Conservation (phyloP, 352 stramenopile genomes). For the Blastocystis sp. region DNA sequence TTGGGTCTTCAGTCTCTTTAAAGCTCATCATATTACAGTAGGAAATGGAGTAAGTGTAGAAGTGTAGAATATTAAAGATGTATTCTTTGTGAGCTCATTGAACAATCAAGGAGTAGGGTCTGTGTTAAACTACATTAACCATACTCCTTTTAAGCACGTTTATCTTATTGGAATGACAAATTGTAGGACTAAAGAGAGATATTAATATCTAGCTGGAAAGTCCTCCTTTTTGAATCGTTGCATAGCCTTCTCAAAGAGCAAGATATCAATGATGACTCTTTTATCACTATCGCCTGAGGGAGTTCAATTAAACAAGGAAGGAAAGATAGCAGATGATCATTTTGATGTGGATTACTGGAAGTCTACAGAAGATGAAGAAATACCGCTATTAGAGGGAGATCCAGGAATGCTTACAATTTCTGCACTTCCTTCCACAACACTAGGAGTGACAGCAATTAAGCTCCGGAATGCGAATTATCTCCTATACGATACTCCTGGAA, state of each 20-base stretch:
- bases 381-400: not conserved
- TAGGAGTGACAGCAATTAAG: constrained; percentile 1
- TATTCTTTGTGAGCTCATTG: constrained; percentile 45
- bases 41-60: not conserved
- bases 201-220: constrained; percentile 1
- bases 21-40: constrained; percentile 33
- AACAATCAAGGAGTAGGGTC: not conserved
- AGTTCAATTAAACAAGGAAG: not conserved
- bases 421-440: not conserved
- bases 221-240: constrained; percentile 17
- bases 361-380: not conserved
- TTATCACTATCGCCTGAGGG: not conserved
- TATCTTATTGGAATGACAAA: constrained; percentile 50
- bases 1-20: constrained; percentile 20
- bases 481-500: constrained; percentile 25
- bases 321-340: constrained; percentile 3
- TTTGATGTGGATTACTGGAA: constrained; percentile 21
- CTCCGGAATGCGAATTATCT: not conserved
- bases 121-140: constrained; percentile 23
- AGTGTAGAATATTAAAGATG: not conserved
- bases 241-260: not conserved
- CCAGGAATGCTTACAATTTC: not conserved
- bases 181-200: not conserved
- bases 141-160: constrained; percentile 10
- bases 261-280: not conserved